Conservation (phyloP, 2,329 filamentous ascomycete genomes). For the Biscogniauxia marginata region DNA sequence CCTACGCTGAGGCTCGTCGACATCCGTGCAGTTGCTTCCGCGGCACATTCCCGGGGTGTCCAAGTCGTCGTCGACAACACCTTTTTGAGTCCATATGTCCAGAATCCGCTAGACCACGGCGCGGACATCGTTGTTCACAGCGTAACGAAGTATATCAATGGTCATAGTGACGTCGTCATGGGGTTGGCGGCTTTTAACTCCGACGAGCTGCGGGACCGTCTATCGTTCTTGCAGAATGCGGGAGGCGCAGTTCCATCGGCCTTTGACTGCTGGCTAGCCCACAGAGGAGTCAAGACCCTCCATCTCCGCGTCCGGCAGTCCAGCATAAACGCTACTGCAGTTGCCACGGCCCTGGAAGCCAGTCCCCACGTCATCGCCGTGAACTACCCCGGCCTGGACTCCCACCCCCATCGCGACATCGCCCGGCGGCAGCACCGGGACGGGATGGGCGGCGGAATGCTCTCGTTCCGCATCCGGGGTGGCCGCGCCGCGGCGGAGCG, state of each 20-base stretch:
- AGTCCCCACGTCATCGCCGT: slow-evolving; percentile 83
- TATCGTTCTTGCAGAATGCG: slow-evolving; percentile 93
- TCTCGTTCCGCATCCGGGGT: slow-evolving; percentile 90
- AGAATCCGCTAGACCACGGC: slow-evolving; percentile 92
- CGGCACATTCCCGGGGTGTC: slow-evolving; percentile 85
- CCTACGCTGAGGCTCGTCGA: slow-evolving; percentile 91
- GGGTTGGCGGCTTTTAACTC: slow-evolving; percentile 95
- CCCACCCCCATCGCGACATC: slow-evolving; percentile 82
- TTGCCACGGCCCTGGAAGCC: slow-evolving; percentile 74
- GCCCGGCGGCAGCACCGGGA: slow-evolving; percentile 89
- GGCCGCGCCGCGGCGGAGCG: slow-evolving; percentile 82
- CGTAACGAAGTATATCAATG: slow-evolving; percentile 99
- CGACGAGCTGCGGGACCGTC: slow-evolving; percentile 69
- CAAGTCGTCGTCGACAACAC: slow-evolving; percentile 99
- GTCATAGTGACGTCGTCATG: slow-evolving; percentile 96
- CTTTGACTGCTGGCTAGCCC: slow-evolving; percentile 97
- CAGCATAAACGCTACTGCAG: slow-evolving; percentile 72
- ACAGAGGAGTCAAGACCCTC: slow-evolving; percentile 93
- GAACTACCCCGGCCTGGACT: slow-evolving; percentile 91
- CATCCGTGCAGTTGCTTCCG: slow-evolving; percentile 78
- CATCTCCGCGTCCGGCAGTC: slow-evolving; percentile 89
- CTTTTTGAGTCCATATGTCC: slow-evolving; percentile 92
- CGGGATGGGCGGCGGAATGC: slow-evolving; percentile 94
- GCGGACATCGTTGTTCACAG: slow-evolving; percentile 96
- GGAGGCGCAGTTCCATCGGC: slow-evolving; percentile 92